A percentile compares a stretch with the other conserved stretches of the same genome.
Evolutionary conservation across 2,329 filamentous ascomycete species (phyloP).

Genomic region (Hypoxylon sp.): DNA sequence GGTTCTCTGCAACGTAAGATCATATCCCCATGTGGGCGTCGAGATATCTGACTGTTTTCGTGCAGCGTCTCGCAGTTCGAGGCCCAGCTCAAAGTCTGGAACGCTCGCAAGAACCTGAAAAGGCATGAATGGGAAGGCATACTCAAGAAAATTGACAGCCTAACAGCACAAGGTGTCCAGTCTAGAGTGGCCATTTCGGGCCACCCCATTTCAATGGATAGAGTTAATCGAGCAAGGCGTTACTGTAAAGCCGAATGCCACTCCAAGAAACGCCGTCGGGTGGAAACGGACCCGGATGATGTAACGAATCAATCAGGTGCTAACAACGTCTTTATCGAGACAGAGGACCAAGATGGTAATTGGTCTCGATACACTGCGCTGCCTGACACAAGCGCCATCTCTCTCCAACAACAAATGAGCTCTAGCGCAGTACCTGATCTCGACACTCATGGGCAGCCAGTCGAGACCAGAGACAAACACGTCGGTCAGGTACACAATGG

Average conservation of each 20-base stretch:
- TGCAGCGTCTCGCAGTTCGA: conserved; percentile 36
- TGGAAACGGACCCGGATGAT: not conserved
- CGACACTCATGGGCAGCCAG: not conserved
- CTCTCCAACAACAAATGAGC: not conserved
- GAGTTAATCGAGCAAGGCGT: conserved; percentile 29
- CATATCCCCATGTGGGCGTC: not conserved
- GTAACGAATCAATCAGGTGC: not conserved
- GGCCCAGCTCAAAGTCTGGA: conserved; percentile 35
- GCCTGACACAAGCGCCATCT: not conserved
- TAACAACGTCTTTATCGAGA: conserved; percentile 21
- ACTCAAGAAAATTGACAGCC: conserved; percentile 28
- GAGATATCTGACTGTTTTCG: not conserved
- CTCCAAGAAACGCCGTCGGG: conserved; percentile 19
- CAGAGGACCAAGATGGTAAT: conserved; percentile 13
- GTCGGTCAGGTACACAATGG: not conserved
- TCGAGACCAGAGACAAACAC: not conserved
- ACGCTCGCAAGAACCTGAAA: conserved; percentile 38
- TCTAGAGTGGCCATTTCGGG: conserved; percentile 33
- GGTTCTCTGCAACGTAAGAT: conserved; percentile 36
- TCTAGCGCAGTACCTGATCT: not conserved
- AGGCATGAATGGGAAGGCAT: conserved; percentile 34
- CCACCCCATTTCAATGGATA: conserved; percentile 22
- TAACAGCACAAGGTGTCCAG: conserved; percentile 9
- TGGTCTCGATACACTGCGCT: conserved; percentile 22
- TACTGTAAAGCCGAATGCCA: conserved; percentile 8